These are phyloP conservation scores for Cryptococcus maquisensis DNA, from an alignment of 1,284 basidiomycete species.

Conservation along the genomic window DNA sequence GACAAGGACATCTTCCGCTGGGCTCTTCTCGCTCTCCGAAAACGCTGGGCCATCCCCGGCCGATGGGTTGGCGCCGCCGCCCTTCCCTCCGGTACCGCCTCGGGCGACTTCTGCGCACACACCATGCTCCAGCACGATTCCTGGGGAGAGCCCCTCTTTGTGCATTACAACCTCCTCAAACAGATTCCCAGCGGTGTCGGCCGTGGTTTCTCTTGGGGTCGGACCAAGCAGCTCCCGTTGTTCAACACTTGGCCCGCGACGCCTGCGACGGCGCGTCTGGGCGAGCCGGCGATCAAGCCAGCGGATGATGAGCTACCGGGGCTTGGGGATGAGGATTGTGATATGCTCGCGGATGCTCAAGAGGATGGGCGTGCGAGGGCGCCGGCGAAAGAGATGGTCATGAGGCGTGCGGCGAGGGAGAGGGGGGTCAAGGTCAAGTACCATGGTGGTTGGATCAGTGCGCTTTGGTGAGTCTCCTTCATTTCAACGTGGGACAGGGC, in stretches of 20 bases:
- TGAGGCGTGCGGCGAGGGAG: slow-evolving; percentile 44
- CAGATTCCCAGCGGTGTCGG: slow-evolving; percentile 49
- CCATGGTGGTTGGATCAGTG: slow-evolving; percentile 45
- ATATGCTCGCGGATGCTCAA: slow-evolving; percentile 51
- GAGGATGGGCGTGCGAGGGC: slow-evolving; percentile 44
- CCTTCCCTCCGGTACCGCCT: slow-evolving; percentile 42
- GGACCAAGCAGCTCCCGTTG: slow-evolving; percentile 45
- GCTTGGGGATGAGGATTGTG: slow-evolving; percentile 48
- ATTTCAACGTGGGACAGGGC: background rate
- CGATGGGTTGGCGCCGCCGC: slow-evolving; percentile 50
- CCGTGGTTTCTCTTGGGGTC: slow-evolving; percentile 47
- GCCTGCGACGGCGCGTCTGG: slow-evolving; percentile 30
- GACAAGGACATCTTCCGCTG: slow-evolving; percentile 55
- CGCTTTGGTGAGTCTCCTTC: slow-evolving; percentile 36
- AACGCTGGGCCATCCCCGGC: slow-evolving; percentile 54
- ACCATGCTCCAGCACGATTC: slow-evolving; percentile 53
- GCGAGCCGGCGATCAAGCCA: slow-evolving; percentile 28
- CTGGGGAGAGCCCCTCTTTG: slow-evolving; percentile 49
- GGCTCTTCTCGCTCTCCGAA: slow-evolving; percentile 51
- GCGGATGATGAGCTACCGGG: slow-evolving; percentile 32
- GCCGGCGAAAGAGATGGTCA: slow-evolving; percentile 36
- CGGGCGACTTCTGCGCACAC: slow-evolving; percentile 46
- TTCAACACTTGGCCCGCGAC: slow-evolving; percentile 37
- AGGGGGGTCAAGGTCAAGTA: slow-evolving; percentile 45
- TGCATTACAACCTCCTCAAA: slow-evolving; percentile 53